These are phyloP conservation scores for Backusella australiensis DNA, from an alignment of 192 early-diverging fungal species.

Conservation along the genomic window DNA sequence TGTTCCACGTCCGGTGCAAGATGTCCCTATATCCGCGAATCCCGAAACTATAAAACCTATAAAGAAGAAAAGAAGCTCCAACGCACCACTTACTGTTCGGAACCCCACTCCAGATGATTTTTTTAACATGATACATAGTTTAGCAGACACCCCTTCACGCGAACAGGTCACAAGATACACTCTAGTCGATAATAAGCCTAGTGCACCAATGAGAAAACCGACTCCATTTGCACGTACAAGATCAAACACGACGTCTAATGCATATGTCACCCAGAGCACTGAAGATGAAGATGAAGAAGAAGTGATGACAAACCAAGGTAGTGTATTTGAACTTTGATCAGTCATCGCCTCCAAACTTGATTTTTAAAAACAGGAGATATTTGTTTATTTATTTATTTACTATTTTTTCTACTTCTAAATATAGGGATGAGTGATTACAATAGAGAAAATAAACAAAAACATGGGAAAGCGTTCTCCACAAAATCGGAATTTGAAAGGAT, in stretches of 20 bases:
- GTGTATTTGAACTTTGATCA: not conserved
- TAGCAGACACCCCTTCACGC: slow-evolving; percentile 1
- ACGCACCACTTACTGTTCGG: not conserved
- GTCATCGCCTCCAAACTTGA: not conserved
- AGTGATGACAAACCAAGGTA: not conserved
- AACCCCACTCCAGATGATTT: not conserved
- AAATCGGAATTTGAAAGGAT: not conserved
- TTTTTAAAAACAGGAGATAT: not conserved
- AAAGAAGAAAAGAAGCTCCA: not conserved
- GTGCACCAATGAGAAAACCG: not conserved
- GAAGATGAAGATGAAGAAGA: not conserved
- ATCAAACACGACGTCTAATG: not conserved
- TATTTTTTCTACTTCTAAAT: not conserved
- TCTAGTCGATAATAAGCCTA: slow-evolving; percentile 1
- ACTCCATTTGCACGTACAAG: not conserved
- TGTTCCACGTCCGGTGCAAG: not conserved
- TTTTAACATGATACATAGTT: not conserved
- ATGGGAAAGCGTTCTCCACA: not conserved
- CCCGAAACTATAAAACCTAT: not conserved
- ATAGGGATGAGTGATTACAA: not conserved
- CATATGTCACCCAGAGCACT: not conserved
- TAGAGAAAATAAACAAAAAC: slow-evolving; percentile 3
- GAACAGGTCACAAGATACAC: not conserved
- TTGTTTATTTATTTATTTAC: not conserved
- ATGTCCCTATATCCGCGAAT: not conserved